A percentile compares a stretch with the other conserved stretches of the same genome.
phyloP scores from a whole-genome alignment of 139 green algal species.

The Micromonas pusilla region DNA sequence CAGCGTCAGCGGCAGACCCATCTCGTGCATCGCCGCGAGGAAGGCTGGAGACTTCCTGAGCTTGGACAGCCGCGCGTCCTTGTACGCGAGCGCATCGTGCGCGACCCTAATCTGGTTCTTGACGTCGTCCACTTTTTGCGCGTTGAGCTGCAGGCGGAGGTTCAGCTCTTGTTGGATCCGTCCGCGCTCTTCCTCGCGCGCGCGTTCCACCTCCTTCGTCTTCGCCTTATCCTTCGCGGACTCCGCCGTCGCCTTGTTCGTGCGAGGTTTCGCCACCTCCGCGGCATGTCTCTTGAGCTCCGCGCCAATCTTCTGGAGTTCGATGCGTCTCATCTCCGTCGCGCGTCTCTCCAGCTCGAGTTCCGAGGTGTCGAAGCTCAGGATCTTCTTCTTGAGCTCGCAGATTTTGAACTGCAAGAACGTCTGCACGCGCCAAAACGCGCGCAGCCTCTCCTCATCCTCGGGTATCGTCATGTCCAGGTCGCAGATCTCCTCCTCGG shows the following conservation, averaged over 20 bases:
- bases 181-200: not conserved
- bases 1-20: too few species aligned
- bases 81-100: not conserved
- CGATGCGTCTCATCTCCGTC: too few species aligned
- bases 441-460: not conserved
- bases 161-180: not conserved
- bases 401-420: not conserved
- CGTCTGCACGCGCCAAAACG: not conserved
- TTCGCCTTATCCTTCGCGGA: too few species aligned
- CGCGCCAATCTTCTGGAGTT: too few species aligned
- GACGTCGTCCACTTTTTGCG: not conserved
- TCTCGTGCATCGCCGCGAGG: too few species aligned
- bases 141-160: not conserved
- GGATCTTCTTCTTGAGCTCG: not conserved
- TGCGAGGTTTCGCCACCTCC: too few species aligned
- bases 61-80: not conserved
- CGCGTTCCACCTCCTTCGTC: too few species aligned
- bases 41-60: too few species aligned
- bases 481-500: not conserved
- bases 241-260: too few species aligned
- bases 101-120: not conserved
- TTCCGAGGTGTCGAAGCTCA: not conserved
- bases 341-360: too few species aligned
- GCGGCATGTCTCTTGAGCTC: too few species aligned
- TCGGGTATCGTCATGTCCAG: not conserved